These are phyloP conservation scores for Exophiala calicioides DNA, from an alignment of 2,329 filamentous ascomycete species.

Conservation along the genomic window DNA sequence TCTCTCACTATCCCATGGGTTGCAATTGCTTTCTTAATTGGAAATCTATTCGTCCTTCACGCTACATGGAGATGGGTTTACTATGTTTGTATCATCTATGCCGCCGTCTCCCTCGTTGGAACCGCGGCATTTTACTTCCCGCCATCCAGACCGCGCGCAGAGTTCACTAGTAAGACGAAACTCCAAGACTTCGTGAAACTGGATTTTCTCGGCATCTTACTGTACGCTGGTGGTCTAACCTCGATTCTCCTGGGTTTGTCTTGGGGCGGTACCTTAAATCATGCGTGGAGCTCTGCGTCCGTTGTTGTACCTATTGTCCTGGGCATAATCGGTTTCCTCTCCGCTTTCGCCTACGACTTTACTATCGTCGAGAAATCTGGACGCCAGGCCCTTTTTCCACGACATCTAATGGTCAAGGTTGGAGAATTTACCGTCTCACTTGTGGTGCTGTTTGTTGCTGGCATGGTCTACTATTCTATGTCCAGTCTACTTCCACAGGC, in stretches of 20 bases:
- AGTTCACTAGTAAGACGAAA: slow-evolving; percentile 37
- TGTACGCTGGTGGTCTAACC: slow-evolving; percentile 45
- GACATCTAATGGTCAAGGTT: not conserved
- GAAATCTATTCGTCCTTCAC: slow-evolving; percentile 44
- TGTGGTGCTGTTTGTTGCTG: slow-evolving; percentile 1
- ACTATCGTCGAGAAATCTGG: slow-evolving; percentile 18
- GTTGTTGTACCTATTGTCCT: slow-evolving; percentile 41
- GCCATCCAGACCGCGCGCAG: slow-evolving; percentile 51
- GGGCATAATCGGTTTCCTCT: slow-evolving; percentile 37
- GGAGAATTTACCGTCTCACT: slow-evolving; percentile 2
- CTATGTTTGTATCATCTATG: slow-evolving; percentile 30
- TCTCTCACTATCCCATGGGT: slow-evolving; percentile 43
- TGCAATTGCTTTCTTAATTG: slow-evolving; percentile 47
- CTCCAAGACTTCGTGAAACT: slow-evolving; percentile 44
- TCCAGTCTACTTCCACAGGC: not conserved
- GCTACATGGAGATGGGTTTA: slow-evolving; percentile 55
- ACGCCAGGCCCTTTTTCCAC: slow-evolving; percentile 4
- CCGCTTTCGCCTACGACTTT: slow-evolving; percentile 44
- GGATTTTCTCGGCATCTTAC: slow-evolving; percentile 49
- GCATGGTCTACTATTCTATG: slow-evolving; percentile 7
- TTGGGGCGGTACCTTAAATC: slow-evolving; percentile 40
- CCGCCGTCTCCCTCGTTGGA: slow-evolving; percentile 27
- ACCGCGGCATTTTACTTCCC: slow-evolving; percentile 52
- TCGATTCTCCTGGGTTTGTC: slow-evolving; percentile 48
- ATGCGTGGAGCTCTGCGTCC: slow-evolving; percentile 45